phyloP scores from a whole-genome alignment of 2,329 filamentous ascomycete species.

The Trichothecium sympodiale region DNA sequence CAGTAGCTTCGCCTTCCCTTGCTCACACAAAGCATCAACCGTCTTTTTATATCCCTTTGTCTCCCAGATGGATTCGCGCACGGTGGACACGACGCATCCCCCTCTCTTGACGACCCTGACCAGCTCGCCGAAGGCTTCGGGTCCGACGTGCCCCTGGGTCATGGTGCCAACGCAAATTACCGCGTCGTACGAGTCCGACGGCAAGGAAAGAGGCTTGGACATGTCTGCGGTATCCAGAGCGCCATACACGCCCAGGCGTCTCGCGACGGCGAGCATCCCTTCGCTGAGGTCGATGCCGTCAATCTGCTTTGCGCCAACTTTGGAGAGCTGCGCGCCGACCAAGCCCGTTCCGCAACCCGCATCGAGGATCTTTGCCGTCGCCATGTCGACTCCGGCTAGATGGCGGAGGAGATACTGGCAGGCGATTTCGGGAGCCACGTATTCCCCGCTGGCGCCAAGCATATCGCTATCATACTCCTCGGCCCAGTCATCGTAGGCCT shows the following conservation, averaged over 20 bases:
- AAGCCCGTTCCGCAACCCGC: constrained; percentile 45
- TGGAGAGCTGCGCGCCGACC: constrained; percentile 34
- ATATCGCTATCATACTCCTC: constrained; percentile 21
- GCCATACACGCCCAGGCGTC: constrained; percentile 34
- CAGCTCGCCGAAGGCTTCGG: constrained; percentile 36
- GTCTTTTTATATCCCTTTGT: constrained; percentile 33
- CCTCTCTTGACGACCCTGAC: constrained; percentile 32
- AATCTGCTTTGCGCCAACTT: constrained; percentile 30
- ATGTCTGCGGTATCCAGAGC: constrained; percentile 34
- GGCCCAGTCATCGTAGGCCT: constrained; percentile 25
- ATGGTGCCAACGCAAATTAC: constrained; percentile 45
- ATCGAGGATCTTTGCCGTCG: constrained; percentile 29
- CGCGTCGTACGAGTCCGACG: constrained; percentile 33
- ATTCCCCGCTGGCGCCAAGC: constrained; percentile 23
- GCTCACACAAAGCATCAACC: constrained; percentile 22
- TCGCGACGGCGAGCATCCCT: constrained; percentile 40
- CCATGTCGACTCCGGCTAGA: constrained; percentile 13
- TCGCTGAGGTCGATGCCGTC: constrained; percentile 42
- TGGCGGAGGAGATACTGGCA: constrained; percentile 20
- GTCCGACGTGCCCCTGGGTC: constrained; percentile 43
- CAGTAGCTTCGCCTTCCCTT: constrained; percentile 16
- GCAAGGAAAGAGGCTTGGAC: constrained; percentile 26
- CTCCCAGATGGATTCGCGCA: constrained; percentile 39
- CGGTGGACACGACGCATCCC: constrained; percentile 38
- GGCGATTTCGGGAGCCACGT: constrained; percentile 28